A percentile compares a stretch with the other conserved stretches of the same genome.
phyloP scores from a whole-genome alignment of 2,329 filamentous ascomycete genomes.

The Orbilia ellipsospora region DNA sequence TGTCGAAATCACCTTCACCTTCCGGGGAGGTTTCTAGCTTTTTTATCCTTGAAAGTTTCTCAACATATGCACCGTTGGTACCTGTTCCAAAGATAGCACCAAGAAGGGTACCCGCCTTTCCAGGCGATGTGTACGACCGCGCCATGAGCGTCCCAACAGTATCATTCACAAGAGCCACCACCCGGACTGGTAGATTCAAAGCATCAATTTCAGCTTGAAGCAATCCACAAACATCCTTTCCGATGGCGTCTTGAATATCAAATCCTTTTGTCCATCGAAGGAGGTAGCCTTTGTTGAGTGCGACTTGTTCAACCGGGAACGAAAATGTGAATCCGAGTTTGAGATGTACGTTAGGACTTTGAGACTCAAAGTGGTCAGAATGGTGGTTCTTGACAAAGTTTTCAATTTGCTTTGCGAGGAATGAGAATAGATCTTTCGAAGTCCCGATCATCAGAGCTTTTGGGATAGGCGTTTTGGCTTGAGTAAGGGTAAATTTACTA shows the following conservation, averaged over 20 bases:
- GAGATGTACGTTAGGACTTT: conserved; percentile 63
- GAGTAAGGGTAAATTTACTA: conserved; percentile 92
- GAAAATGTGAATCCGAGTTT: conserved; percentile 98
- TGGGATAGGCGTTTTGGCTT: conserved; percentile 91
- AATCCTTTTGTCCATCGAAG: conserved; percentile 99
- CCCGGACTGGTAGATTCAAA: conserved; percentile 85
- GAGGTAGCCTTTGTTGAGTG: conserved; percentile 92
- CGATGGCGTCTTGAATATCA: conserved; percentile 92
- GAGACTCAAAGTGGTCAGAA: conserved; percentile 80
- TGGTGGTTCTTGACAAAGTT: conserved; percentile 87
- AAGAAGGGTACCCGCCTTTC: conserved; percentile 85
- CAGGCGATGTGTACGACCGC: conserved; percentile 90
- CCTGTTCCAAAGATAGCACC: conserved; percentile 98
- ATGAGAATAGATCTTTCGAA: conserved; percentile 86
- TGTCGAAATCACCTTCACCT: conserved; percentile 73
- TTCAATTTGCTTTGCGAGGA: conserved; percentile 93
- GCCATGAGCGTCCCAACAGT: conserved; percentile 98
- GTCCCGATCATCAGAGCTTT: conserved; percentile 89
- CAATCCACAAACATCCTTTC: conserved; percentile 91
- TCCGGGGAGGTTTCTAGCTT: conserved; percentile 71
- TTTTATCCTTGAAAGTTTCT: conserved; percentile 85
- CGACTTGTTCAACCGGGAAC: conserved; percentile 92
- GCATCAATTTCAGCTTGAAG: conserved; percentile 90
- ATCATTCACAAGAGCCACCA: conserved; percentile 96
- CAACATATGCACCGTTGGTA: conserved; percentile 96